These are phyloP conservation scores for Rhytidhysteron rufulum DNA, from an alignment of 2,329 filamentous ascomycete genomes.

Conservation along the genomic window DNA sequence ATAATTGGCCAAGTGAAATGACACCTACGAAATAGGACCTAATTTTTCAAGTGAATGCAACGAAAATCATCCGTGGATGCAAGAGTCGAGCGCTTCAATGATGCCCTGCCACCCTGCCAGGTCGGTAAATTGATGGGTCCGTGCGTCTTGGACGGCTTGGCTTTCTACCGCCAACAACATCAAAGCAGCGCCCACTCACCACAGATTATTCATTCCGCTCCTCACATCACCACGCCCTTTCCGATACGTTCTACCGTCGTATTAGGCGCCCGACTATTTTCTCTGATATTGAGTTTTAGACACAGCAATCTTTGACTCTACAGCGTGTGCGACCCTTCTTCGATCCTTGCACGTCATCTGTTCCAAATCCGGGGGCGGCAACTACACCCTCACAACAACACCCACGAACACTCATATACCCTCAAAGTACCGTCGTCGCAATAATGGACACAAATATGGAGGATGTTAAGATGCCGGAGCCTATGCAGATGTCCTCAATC, in stretches of 20 bases:
- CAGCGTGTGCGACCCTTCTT: constrained; percentile 36
- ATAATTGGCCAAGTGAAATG: too few species aligned
- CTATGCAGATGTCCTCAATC: constrained; percentile 64
- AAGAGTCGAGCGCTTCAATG: too few species aligned
- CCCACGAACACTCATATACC: constrained; percentile 17
- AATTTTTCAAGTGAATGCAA: too few species aligned
- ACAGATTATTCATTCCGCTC: not conserved
- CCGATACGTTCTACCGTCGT: not conserved
- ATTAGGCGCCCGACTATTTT: not conserved
- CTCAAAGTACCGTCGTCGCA: constrained; percentile 19
- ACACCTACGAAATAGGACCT: too few species aligned
- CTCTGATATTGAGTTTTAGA: not conserved
- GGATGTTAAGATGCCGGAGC: constrained; percentile 83
- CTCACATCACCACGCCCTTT: not conserved
- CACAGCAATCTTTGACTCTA: constrained; percentile 23
- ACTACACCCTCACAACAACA: constrained; percentile 30
- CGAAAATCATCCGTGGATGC: too few species aligned
- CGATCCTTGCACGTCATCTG: constrained; percentile 30
- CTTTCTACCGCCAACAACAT: too few species aligned
- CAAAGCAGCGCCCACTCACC: not conserved
- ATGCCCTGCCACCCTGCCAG: too few species aligned
- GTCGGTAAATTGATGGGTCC: too few species aligned
- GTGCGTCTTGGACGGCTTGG: too few species aligned
- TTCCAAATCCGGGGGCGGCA: constrained; percentile 33
- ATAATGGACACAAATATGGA: constrained; percentile 99